These are phyloP conservation scores for Barnettozyma wickerhamii DNA, from an alignment of 805 yeast genomes.

Conservation along the genomic window DNA sequence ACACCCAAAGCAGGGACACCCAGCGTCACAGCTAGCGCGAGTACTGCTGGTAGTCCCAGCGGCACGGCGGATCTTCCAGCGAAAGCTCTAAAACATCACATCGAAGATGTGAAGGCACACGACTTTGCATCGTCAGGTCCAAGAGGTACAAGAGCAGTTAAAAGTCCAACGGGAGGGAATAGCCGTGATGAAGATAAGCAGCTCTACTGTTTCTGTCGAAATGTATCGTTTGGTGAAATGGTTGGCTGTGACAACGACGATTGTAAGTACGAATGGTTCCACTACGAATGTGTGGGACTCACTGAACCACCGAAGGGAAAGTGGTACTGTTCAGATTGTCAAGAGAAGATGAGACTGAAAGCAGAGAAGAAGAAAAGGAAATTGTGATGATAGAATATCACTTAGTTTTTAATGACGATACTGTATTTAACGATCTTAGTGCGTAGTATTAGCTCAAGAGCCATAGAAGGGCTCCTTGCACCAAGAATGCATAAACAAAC, in stretches of 20 bases:
- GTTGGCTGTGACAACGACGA: slow-evolving; percentile 91
- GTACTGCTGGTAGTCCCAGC: slow-evolving; percentile 5
- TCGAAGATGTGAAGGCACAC: slow-evolving; percentile 19
- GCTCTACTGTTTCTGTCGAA: slow-evolving; percentile 86
- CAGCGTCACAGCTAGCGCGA: slow-evolving; percentile 5
- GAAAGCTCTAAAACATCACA: slow-evolving; percentile 21
- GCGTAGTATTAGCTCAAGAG: slow-evolving; percentile 38
- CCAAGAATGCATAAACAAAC: slow-evolving; percentile 75
- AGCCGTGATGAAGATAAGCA: slow-evolving; percentile 69
- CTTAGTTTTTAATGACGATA: slow-evolving; percentile 4
- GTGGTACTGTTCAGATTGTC: slow-evolving; percentile 93
- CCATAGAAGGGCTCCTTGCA: slow-evolving; percentile 77
- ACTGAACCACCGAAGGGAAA: slow-evolving; percentile 85
- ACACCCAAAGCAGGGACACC: background rate
- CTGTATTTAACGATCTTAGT: background rate
- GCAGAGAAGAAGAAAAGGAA: slow-evolving; percentile 23
- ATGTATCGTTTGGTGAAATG: slow-evolving; percentile 94
- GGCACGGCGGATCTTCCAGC: slow-evolving; percentile 12
- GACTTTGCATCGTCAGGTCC: slow-evolving; percentile 8
- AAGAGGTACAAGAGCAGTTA: too few relatives aligned
- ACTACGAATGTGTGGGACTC: slow-evolving; percentile 90
- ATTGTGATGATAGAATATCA: slow-evolving; percentile 1
- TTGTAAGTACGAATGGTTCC: slow-evolving; percentile 94
- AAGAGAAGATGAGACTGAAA: slow-evolving; percentile 30
- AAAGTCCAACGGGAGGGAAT: too few relatives aligned